A percentile compares a stretch with the other conserved stretches of the same genome.
Conservation (phyloP, 352 stramenopile genomes). For the Thalassiosira mediterranea region DNA sequence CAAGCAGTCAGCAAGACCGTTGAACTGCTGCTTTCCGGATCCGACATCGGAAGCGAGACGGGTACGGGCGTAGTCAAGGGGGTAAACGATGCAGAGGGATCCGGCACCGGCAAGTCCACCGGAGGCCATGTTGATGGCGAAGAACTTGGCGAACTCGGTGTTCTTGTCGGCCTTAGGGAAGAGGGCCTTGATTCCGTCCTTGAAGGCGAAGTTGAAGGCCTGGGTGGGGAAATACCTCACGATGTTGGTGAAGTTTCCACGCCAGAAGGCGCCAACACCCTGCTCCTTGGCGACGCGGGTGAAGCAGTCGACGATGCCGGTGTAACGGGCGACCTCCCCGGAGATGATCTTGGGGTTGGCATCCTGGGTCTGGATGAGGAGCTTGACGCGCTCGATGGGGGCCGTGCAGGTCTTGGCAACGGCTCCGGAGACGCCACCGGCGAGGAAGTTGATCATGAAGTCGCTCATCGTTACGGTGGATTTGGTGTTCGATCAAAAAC, state of each 20-base stretch:
- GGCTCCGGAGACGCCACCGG: constrained; percentile 81
- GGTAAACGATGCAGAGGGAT: constrained; percentile 94
- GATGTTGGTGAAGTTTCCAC: constrained; percentile 90
- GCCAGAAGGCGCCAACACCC: constrained; percentile 88
- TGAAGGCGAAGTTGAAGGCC: constrained; percentile 92
- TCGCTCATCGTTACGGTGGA: constrained; percentile 49
- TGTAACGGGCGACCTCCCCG: constrained; percentile 88
- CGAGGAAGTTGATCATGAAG: constrained; percentile 83
- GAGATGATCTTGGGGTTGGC: constrained; percentile 91
- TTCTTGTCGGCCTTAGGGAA: constrained; percentile 91
- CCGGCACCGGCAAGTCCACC: constrained; percentile 96
- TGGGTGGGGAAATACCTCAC: constrained; percentile 90
- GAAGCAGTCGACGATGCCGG: constrained; percentile 89
- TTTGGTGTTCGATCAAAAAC: constrained; percentile 4
- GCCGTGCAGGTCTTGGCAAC: constrained; percentile 86
- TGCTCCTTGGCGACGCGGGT: constrained; percentile 87
- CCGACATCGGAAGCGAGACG: constrained; percentile 98
- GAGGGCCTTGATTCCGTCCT: constrained; percentile 89
- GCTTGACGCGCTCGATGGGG: constrained; percentile 88
- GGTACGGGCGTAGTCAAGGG: constrained; percentile 98
- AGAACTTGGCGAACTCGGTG: constrained; percentile 98
- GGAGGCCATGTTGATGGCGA: constrained; percentile 97
- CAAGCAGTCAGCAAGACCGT: constrained; percentile 96
- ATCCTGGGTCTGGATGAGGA: constrained; percentile 88
- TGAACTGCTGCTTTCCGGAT: constrained; percentile 97